phyloP scores from a whole-genome alignment of 345 rosid genomes.

The Eucalyptus virginea region DNA sequence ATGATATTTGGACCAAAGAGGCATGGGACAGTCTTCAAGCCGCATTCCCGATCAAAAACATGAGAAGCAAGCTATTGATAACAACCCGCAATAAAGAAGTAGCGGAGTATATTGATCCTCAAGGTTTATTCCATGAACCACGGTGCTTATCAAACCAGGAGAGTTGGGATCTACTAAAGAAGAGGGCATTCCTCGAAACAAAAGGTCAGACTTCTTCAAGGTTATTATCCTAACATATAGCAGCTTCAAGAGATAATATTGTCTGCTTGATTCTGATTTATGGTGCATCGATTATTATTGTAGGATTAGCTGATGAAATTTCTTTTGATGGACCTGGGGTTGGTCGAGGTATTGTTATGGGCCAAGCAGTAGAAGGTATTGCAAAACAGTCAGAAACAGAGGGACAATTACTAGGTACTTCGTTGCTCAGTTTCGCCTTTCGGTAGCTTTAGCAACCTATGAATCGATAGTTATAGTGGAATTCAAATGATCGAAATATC shows the following conservation, averaged over 20 bases:
- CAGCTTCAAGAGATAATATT: background rate
- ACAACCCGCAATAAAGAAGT: slow-evolving; percentile 26
- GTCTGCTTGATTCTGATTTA: too few relatives aligned
- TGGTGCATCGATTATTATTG: too few relatives aligned
- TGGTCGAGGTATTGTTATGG: background rate
- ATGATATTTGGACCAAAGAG: slow-evolving; percentile 19
- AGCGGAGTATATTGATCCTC: background rate
- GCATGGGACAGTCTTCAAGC: slow-evolving; percentile 18
- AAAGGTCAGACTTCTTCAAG: slow-evolving; percentile 2
- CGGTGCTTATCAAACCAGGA: background rate
- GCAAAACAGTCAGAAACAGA: accelerated
- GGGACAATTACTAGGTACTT: background rate
- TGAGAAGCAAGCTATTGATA: slow-evolving; percentile 23
- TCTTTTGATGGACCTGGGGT: accelerated
- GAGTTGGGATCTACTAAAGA: slow-evolving; percentile 33
- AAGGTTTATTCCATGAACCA: background rate
- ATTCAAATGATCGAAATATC: background rate
- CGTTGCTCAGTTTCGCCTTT: accelerated
- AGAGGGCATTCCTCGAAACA: slow-evolving; percentile 11
- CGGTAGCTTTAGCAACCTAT: background rate
- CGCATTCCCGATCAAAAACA: slow-evolving; percentile 1
- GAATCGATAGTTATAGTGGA: accelerated
- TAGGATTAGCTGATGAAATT: too few relatives aligned
- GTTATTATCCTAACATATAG: background rate
- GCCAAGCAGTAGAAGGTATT: background rate